Evolutionary conservation across 331 rosid species (phyloP).

Genomic region (Pyrus hybrid): DNA sequence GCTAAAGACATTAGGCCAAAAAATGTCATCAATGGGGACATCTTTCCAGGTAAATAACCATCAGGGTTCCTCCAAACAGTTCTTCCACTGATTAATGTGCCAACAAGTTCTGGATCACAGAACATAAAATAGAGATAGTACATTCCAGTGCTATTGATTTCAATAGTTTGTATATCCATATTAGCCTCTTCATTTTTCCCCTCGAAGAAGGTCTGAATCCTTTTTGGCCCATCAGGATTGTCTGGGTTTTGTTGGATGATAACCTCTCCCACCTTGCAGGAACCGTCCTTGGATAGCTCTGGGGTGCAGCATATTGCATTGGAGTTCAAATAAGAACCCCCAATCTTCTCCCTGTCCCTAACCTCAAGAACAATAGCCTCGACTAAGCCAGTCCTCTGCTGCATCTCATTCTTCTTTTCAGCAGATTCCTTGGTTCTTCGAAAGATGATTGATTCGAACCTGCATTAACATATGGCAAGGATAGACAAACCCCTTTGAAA

Average conservation of each 20-base stretch:
- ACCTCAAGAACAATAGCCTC: constrained; percentile 70
- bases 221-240: constrained; percentile 47
- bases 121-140: constrained; percentile 74
- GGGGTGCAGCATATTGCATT: constrained; percentile 73
- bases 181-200: constrained; percentile 53
- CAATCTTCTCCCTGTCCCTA: constrained; percentile 59
- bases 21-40: constrained; percentile 68
- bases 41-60: constrained; percentile 78
- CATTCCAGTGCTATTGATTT: constrained; percentile 70
- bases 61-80: constrained; percentile 87
- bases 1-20: constrained; percentile 74
- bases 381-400: constrained; percentile 62
- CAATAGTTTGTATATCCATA: constrained; percentile 49
- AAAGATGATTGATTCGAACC: constrained; percentile 71
- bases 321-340: constrained; percentile 65
- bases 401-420: constrained; percentile 53
- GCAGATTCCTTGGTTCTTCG: constrained; percentile 57
- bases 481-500: constrained; percentile 9
- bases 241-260: constrained; percentile 53
- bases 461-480: constrained; percentile 23
- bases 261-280: constrained; percentile 80
- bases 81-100: constrained; percentile 56
- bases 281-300: constrained; percentile 58
- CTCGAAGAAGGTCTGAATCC: constrained; percentile 64
- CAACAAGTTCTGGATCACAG: constrained; percentile 73